A percentile compares a stretch with the other conserved stretches of the same genome.
phyloP scores from a whole-genome alignment of 345 rosid genomes.

The Gossypium turneri region DNA sequence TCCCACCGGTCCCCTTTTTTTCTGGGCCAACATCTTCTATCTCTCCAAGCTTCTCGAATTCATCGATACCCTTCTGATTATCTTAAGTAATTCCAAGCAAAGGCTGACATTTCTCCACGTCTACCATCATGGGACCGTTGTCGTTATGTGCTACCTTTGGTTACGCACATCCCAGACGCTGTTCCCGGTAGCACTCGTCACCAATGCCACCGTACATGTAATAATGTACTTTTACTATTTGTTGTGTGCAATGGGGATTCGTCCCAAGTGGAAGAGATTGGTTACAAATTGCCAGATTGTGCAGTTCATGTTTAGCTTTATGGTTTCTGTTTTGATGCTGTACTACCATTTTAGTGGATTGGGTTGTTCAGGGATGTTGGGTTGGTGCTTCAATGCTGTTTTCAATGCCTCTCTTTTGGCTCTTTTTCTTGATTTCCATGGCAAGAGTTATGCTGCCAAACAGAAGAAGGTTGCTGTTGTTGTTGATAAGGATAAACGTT shows the following conservation, averaged over 20 bases:
- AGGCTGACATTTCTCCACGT: constrained; percentile 84
- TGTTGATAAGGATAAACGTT: not conserved
- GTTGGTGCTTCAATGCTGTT: constrained; percentile 59
- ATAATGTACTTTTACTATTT: constrained; percentile 68
- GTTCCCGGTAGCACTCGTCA: constrained; percentile 54
- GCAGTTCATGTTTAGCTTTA: constrained; percentile 64
- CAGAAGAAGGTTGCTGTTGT: not conserved
- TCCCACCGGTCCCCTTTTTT: constrained; percentile 54
- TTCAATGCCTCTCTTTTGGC: constrained; percentile 65
- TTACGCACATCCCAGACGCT: constrained; percentile 49
- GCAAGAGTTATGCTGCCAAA: constrained; percentile 37
- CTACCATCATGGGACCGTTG: constrained; percentile 70
- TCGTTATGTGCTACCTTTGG: constrained; percentile 73
- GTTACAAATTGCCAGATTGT: constrained; percentile 74
- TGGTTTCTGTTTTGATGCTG: constrained; percentile 46
- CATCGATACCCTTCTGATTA: constrained; percentile 53
- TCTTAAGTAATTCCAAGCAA: constrained; percentile 41
- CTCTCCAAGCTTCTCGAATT: constrained; percentile 68
- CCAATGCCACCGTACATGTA: constrained; percentile 62
- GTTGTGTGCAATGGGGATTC: constrained; percentile 46
- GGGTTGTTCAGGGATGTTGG: constrained; percentile 68
- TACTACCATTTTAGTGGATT: constrained; percentile 40
- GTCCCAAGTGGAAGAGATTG: constrained; percentile 74
- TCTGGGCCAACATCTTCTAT: constrained; percentile 70
- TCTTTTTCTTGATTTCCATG: constrained; percentile 58